Evolutionary conservation across 352 stramenopile genomes (phyloP), one percentile per base, ranked within the genome.

Genomic region (Phytophthora palmivora): DNA sequence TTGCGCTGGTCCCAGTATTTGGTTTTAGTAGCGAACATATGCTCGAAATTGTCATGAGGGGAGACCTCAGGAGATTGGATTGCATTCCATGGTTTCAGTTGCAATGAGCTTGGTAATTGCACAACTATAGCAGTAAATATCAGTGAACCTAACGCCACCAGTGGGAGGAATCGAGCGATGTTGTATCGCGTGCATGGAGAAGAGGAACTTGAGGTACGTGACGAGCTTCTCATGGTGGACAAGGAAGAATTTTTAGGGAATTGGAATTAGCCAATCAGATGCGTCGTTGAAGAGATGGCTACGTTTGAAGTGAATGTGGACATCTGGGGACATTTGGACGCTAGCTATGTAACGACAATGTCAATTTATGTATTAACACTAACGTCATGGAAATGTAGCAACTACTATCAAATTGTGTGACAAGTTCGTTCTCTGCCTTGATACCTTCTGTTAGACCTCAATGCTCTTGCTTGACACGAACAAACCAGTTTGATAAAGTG

Each of bases 11-110:
- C 58, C 78, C 78, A 87, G 34, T 87, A 87, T 43, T 63, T 78
- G 6, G 77, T 84, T 56, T 84, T 84, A 8, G 77, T 87, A 26
- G 75, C 77, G 51, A 87, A 87, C 53, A 74, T 70, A 34, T 67
- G 70, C 36, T 72, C 70, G 22, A 72, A 70, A 10, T 36, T 32
- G 30, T 63, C 30, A 2, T 12, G 34, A 15, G 24, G 42, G 16
- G 58, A 53, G 3, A 11, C 19, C 18, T 61, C 22, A 8, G 41
- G 8, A 11, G 39, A 41, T 52, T 28, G 56, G 24, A 55, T 43
- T 12, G 11, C 12, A 38, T 21, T 51, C 24, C 10, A 45, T 8
- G 47, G 22, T 33, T 19, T 26, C 15, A 43, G 16, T 18, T 37
- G 39, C 15, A 64, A 26, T 3, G 32, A 55, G 22, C 28, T 59